Evolutionary conservation across 2,329 filamentous ascomycete genomes (phyloP), one percentile per base, ranked within the genome.

Genomic region (Drechmeria coniospora): DNA sequence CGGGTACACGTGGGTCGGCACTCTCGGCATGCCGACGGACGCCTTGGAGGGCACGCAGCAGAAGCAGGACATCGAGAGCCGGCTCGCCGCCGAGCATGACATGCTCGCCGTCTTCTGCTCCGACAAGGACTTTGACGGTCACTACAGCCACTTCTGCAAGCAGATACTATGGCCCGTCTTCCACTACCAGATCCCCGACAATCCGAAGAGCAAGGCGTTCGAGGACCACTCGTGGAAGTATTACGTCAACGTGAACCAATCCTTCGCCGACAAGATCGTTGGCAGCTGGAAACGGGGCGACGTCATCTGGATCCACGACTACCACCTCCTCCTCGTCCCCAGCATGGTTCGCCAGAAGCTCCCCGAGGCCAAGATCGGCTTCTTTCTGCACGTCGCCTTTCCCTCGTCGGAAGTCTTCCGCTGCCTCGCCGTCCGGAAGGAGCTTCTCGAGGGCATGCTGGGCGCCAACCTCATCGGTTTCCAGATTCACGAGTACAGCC

Each of bases 91-190:
- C 15, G 81, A 93, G 46, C 76, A 80, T 49, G 74, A 90, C 40
- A 84, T 82, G 43, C 54, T 92, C 38, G 74, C 79, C 3, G 84
- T 94, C 19, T 92, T 79, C 50, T 79, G 81, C 51, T 79, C 74
- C 34, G 87, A 95, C 56, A 83, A 79, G 47, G 86, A 95, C 52
- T 84, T 94, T 47, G 79, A 94, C 44, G 84, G 86, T 1, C 86
- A 93, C 54, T 95, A 95, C 47, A 73, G 78, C 9, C 86, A 94
- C 54, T 95, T 90, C 50, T 94, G 86, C 74, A 95, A 95, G 59
- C 83, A 87, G 46, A 93, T 95, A 30, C 64, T 95, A 6, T 95
- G 87, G 87, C 87, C 87, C 1, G 86, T 94, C 34, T 92, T 95
- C 53, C 86, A 95, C 55, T 95, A 95, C 51, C 86, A 94, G 53